These are phyloP conservation scores for Saprolegnia parasitica DNA, from an alignment of 352 stramenopile genomes.

Conservation along the genomic window DNA sequence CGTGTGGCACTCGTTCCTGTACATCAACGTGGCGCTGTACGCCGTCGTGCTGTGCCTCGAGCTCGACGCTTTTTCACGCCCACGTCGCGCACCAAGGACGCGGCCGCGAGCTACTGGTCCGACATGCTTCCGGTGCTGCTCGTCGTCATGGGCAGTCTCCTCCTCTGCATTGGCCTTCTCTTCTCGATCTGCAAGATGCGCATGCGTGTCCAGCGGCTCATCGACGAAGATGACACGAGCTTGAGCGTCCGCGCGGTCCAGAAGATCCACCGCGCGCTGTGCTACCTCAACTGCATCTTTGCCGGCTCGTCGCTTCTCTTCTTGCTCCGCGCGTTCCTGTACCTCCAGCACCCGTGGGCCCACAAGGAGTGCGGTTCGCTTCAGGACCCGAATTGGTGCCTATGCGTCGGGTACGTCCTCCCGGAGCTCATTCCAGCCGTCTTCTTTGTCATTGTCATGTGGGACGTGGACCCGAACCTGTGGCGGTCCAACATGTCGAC, in stretches of 20 bases:
- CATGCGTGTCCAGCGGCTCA: slow-evolving; percentile 56
- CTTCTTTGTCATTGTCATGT: slow-evolving; percentile 84
- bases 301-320: slow-evolving; percentile 58
- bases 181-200: slow-evolving; percentile 78
- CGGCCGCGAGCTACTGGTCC: slow-evolving; percentile 36
- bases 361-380: slow-evolving; percentile 66
- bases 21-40: slow-evolving; percentile 75
- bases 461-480: slow-evolving; percentile 65
- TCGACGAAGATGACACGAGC: slow-evolving; percentile 5
- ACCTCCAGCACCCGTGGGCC: slow-evolving; percentile 70
- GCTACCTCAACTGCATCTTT: slow-evolving; percentile 73
- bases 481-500: not conserved
- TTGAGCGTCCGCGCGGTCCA: not conserved
- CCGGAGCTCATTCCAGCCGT: slow-evolving; percentile 65
- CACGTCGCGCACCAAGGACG: not conserved
- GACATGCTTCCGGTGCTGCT: slow-evolving; percentile 62
- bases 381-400: slow-evolving; percentile 51
- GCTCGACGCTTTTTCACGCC: slow-evolving; percentile 9
- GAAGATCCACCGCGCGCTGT: slow-evolving; percentile 55
- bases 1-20: slow-evolving; percentile 69
- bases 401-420: slow-evolving; percentile 66
- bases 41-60: slow-evolving; percentile 42
- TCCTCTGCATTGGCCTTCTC: slow-evolving; percentile 57
- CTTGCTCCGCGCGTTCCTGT: slow-evolving; percentile 69
- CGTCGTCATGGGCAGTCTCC: slow-evolving; percentile 61